Evolutionary conservation across 2,329 filamentous ascomycete species (phyloP), one percentile per base, ranked within the genome.

Genomic region (Colletotrichum trifolii): DNA sequence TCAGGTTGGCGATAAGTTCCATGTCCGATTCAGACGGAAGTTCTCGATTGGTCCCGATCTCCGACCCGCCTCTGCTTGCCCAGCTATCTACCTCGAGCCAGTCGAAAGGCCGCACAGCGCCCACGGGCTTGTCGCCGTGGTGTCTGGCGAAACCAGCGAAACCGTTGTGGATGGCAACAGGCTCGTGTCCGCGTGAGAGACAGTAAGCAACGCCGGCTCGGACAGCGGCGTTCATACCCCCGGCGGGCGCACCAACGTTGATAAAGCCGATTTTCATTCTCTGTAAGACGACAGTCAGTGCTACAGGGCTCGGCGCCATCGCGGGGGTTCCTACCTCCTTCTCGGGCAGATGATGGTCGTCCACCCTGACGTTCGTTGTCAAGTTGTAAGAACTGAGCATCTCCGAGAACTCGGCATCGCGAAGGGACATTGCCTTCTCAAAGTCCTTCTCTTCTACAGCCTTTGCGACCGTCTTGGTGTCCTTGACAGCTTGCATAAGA

Each of bases 141-240:
- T 99, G 96, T 50, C 96, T 89, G 58, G 93, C 91, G 62, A 99
- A 89, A 13, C 96, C 96, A 38, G 96, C 93, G 78, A 99, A 99
- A 34, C 96, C 96, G 73, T 99, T 99, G 81, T 98, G 92, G 60
- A 99, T 94, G 15, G 93, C 95, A 72, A 98, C 78, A 4, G 96
- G 92, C 56, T 93, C 93, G 77, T 99, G 96, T n/a, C 96, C 96
- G 64, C 94, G 89, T 48, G 92, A 91, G 63, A 97, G 78, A 76
- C 94, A 98, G 82, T 97, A 97, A 38, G 94, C 93, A 15, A 97
- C 94, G 12, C 93, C 95, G 36, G 93, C 95, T 70, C 96, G 89
- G 17, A 96, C 96, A 46, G 96, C 96, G 35, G 95, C 94, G 79
- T 99, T 99, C 92, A 99, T 98, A 72, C 96, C 96, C 77, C 96